Evolutionary conservation across 345 rosid genomes (phyloP).

Genomic region (Viola odorata): DNA sequence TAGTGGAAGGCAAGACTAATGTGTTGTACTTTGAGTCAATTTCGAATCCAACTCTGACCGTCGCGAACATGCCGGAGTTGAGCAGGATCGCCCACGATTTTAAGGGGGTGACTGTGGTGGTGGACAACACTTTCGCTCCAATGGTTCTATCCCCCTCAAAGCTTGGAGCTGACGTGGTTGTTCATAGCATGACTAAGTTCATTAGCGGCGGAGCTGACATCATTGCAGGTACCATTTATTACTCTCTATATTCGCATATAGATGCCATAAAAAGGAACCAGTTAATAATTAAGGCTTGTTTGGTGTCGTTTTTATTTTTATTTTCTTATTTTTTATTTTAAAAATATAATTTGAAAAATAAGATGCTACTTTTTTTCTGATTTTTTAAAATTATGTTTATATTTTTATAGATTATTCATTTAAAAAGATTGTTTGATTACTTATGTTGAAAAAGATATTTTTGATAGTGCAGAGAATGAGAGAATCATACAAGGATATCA

Average conservation of each 20-base stretch:
- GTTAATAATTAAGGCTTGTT: too few species aligned
- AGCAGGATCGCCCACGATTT: slow-evolving; percentile 66
- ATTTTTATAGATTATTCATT: too few species aligned
- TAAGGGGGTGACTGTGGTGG: slow-evolving; percentile 68
- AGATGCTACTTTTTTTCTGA: too few species aligned
- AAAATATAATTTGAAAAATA: too few species aligned
- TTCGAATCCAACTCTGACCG: slow-evolving; percentile 75
- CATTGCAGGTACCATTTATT: slow-evolving; percentile 57
- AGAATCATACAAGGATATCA: too few species aligned
- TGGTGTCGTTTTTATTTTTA: too few species aligned
- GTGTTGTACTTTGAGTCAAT: slow-evolving; percentile 83
- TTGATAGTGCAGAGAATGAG: too few species aligned
- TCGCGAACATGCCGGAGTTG: slow-evolving; percentile 75
- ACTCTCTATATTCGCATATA: background rate
- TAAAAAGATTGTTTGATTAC: too few species aligned
- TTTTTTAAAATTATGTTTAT: too few species aligned
- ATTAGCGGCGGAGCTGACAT: slow-evolving; percentile 96
- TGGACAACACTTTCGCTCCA: slow-evolving; percentile 89
- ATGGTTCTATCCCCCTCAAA: slow-evolving; percentile 87
- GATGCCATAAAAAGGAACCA: too few species aligned
- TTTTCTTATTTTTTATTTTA: too few species aligned
- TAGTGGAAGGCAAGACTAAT: slow-evolving; percentile 59
- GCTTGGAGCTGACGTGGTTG: slow-evolving; percentile 90
- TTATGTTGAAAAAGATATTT: too few species aligned
- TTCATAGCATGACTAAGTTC: slow-evolving; percentile 89